Percentiles rank a stretch among this genome's conserved stretches.
phyloP scores from a whole-genome alignment of 2,329 filamentous ascomycete species.

The Cladobotryum mycophilum region DNA sequence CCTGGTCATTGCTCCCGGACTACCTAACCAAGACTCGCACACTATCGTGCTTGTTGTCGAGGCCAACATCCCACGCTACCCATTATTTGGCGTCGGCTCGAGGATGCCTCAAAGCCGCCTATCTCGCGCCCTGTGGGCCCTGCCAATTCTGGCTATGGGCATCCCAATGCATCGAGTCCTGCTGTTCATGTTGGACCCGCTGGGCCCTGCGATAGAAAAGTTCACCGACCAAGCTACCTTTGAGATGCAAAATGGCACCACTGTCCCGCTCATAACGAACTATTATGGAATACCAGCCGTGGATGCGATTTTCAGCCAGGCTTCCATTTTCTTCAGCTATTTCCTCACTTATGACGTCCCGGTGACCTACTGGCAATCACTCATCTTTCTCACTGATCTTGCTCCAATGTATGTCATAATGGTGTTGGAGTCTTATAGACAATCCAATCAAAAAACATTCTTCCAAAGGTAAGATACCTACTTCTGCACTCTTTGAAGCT shows the following conservation, averaged over 20 bases:
- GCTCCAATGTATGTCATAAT: conserved; percentile 22
- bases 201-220: not conserved
- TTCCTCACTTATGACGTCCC: conserved; percentile 19
- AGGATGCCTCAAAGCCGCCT: conserved; percentile 4
- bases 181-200: not conserved
- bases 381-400: conserved; percentile 23
- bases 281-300: conserved; percentile 19
- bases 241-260: conserved; percentile 2
- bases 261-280: conserved; percentile 9
- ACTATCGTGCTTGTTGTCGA: too few relatives aligned
- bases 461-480: conserved; percentile 19
- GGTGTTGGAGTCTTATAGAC: conserved; percentile 19
- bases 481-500: not conserved
- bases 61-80: not conserved
- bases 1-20: too few relatives aligned
- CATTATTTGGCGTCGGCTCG: too few relatives aligned
- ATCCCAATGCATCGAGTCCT: conserved; percentile 1
- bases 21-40: too few relatives aligned
- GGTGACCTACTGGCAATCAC: conserved; percentile 21
- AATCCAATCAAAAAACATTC: conserved; percentile 11
- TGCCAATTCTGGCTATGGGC: conserved; percentile 7
- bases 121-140: conserved; percentile 1
- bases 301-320: conserved; percentile 16
- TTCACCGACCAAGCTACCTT: not conserved
- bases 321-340: conserved; percentile 18